A percentile compares a stretch with the other conserved stretches of the same genome.
Conservation (phyloP, 2,329 filamentous ascomycete genomes). For the Knufia fluminis region DNA sequence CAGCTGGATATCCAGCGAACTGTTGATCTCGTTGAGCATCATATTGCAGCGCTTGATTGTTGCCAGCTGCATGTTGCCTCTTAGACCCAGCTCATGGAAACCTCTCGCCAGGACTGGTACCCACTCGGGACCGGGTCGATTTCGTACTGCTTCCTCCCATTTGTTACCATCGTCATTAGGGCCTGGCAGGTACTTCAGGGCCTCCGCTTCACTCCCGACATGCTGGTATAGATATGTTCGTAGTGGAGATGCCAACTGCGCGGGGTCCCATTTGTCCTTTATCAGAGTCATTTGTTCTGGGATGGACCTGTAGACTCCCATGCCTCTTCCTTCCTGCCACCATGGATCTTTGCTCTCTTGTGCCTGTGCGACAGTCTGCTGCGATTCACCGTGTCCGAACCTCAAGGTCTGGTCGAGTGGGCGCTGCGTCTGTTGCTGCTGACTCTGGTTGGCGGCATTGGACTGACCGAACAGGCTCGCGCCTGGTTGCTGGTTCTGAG, state of each 20-base stretch:
- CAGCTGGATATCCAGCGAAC: conserved; percentile 49
- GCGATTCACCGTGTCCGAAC: conserved; percentile 33
- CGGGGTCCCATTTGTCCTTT: conserved; percentile 53
- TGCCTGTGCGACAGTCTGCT: conserved; percentile 35
- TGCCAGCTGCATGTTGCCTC: conserved; percentile 48
- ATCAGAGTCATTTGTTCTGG: conserved; percentile 53
- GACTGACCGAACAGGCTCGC: conserved; percentile 14
- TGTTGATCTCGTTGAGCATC: conserved; percentile 57
- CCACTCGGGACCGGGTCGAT: conserved; percentile 48
- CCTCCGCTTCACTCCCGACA: conserved; percentile 46
- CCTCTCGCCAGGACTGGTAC: conserved; percentile 53
- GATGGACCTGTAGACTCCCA: conserved; percentile 49
- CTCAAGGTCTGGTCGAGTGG: conserved; percentile 34
- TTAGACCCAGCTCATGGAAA: conserved; percentile 50
- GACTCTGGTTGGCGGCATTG: conserved; percentile 14
- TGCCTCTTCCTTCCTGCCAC: conserved; percentile 15
- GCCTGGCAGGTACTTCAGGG: conserved; percentile 52
- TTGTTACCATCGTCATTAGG: conserved; percentile 50
- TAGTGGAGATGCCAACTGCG: conserved; percentile 44
- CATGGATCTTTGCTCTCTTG: conserved; percentile 26
- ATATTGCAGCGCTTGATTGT: conserved; percentile 49
- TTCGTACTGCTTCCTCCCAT: conserved; percentile 56
- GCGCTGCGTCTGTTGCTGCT: conserved; percentile 30
- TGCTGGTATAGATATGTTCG: conserved; percentile 56
- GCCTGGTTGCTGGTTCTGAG: conserved; percentile 18